Conservation (phyloP, 2,329 filamentous ascomycete species). For the Verticillium tricorpus region DNA sequence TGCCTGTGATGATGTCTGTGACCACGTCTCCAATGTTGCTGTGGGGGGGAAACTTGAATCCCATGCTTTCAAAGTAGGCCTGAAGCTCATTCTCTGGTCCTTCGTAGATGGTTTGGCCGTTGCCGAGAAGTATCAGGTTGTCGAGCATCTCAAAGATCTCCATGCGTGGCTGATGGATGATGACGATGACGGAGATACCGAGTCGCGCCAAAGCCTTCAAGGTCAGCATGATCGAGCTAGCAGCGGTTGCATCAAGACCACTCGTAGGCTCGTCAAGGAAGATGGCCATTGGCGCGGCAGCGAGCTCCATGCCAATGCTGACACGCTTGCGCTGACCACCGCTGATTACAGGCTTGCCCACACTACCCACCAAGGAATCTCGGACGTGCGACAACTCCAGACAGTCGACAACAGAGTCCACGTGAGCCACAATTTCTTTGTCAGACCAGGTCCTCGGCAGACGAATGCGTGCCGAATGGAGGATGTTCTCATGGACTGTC, state of each 20-base stretch:
- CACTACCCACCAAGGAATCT: constrained; percentile 46
- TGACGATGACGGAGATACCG: constrained; percentile 53
- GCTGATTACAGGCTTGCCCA: constrained; percentile 46
- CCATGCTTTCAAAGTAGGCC: constrained; percentile 46
- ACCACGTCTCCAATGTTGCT: constrained; percentile 53
- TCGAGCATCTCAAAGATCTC: constrained; percentile 57
- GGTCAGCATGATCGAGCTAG: constrained; percentile 50
- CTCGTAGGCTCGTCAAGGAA: constrained; percentile 51
- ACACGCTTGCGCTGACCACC: constrained; percentile 55
- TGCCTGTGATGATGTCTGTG: constrained; percentile 58
- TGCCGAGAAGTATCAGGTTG: constrained; percentile 48
- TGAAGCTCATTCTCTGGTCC: constrained; percentile 39
- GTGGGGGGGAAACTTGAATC: constrained; percentile 44
- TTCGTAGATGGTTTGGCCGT: constrained; percentile 51
- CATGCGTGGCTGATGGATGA: constrained; percentile 55
- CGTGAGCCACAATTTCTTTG: constrained; percentile 44
- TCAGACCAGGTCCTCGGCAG: constrained; percentile 48
- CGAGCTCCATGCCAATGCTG: constrained; percentile 55
- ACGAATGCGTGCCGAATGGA: constrained; percentile 52
- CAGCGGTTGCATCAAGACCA: constrained; percentile 50
- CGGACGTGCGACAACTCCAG: constrained; percentile 47
- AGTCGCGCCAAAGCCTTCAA: constrained; percentile 48
- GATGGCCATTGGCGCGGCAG: constrained; percentile 50
- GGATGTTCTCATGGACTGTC: constrained; percentile 58
- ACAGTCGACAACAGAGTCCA: constrained; percentile 52